Percentiles rank a stretch among this genome's conserved stretches.
Evolutionary conservation across 2,329 filamentous ascomycete genomes (phyloP).

Genomic region (Diaporthe batatas): DNA sequence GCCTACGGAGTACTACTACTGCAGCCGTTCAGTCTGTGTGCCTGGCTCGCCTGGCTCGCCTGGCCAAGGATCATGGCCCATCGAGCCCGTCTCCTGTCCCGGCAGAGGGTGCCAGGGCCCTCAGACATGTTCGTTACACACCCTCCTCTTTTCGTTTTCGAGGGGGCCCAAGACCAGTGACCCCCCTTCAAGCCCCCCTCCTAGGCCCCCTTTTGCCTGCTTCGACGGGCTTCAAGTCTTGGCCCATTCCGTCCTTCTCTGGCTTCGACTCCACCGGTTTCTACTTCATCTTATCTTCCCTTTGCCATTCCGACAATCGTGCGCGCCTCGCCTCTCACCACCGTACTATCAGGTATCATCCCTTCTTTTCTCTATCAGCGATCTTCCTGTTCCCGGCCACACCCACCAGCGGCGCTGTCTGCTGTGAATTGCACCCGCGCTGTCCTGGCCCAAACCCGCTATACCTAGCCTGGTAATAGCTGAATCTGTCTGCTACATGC

Average conservation of each 20-base stretch:
- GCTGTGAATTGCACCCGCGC: constrained; percentile 31
- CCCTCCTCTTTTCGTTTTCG: constrained; percentile 3
- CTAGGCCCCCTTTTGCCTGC: constrained; percentile 28
- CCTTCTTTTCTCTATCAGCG: constrained; percentile 35
- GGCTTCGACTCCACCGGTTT: constrained; percentile 37
- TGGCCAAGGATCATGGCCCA: constrained; percentile 29
- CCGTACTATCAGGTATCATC: constrained; percentile 34
- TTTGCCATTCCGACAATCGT: constrained; percentile 12
- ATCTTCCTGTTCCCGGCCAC: constrained; percentile 22
- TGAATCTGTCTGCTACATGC: constrained; percentile 39
- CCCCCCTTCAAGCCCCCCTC: constrained; percentile 18
- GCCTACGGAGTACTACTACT: too few relatives aligned
- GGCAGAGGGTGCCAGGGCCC: constrained; percentile 34
- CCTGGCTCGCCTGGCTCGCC: background rate
- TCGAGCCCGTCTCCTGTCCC: constrained; percentile 25
- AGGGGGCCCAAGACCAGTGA: constrained; percentile 20
- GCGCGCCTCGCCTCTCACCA: constrained; percentile 4
- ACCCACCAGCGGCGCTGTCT: constrained; percentile 24
- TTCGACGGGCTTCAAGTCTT: constrained; percentile 24
- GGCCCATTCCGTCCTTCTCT: constrained; percentile 33
- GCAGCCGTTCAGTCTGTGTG: constrained; percentile 33
- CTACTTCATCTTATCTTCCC: constrained; percentile 38
- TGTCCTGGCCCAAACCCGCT: constrained; percentile 24
- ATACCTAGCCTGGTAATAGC: constrained; percentile 37
- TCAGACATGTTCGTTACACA: constrained; percentile 41